Percentiles rank a stretch among this genome's conserved stretches.
Evolutionary conservation across 768 basidiomycete species (phyloP).

Genomic region (Tylopilus felleus): DNA sequence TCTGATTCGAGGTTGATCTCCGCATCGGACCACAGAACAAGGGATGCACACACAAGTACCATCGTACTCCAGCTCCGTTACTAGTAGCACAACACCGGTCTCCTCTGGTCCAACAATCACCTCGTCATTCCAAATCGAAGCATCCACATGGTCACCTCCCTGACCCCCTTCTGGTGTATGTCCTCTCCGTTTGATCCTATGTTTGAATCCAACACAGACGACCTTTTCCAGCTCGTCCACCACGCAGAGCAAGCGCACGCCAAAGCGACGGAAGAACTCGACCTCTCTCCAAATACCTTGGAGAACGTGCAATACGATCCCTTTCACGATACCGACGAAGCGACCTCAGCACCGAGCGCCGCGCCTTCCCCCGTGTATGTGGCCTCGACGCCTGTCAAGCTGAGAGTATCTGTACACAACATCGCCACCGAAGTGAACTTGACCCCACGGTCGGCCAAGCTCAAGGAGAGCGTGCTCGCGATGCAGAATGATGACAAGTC

Average conservation of each 20-base stretch:
- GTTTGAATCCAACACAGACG: constrained; percentile 4
- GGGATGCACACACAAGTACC: no score
- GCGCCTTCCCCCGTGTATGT: neutral
- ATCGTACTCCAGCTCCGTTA: no score
- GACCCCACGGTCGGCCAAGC: neutral
- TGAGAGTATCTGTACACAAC: neutral
- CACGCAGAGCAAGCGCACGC: constrained; percentile 2
- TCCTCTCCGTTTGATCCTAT: neutral
- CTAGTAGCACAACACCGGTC: no score
- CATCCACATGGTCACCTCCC: no score
- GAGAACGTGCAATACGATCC: neutral
- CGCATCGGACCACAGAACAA: no score
- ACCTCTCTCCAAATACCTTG: constrained; percentile 1
- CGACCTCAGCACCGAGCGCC: no score
- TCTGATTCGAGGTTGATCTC: no score
- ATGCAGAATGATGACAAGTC: constrained; percentile 3
- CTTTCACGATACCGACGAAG: no score
- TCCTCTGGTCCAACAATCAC: no score
- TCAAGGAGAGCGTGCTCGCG: constrained; percentile 1
- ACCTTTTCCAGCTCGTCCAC: neutral
- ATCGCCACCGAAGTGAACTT: neutral
- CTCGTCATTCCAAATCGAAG: no score
- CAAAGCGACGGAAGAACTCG: constrained; percentile 2
- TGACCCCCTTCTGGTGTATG: constrained; percentile 18
- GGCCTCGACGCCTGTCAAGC: neutral